Evolutionary conservation across 345 rosid species (phyloP).

Genomic region (Bruguiera gymnorhiza): DNA sequence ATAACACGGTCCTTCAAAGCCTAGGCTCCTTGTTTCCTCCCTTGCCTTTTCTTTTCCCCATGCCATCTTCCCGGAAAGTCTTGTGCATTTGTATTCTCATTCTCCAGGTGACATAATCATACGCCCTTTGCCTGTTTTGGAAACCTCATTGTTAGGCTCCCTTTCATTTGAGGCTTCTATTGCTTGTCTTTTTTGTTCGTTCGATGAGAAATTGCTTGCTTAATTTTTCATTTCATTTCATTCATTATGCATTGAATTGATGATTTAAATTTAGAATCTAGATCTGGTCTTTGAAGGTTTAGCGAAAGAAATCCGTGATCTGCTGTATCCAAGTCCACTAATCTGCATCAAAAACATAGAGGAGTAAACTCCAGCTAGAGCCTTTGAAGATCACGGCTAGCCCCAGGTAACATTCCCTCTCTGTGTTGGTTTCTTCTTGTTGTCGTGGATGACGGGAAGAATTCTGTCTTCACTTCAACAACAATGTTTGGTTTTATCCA

Average conservation of each 20-base stretch:
- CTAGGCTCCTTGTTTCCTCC: not conserved
- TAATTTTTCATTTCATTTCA: not conserved
- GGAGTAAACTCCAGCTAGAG: not conserved
- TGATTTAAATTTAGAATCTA: constrained; percentile 1
- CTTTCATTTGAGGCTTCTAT: not conserved
- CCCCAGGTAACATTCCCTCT: not conserved
- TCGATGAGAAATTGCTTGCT: not conserved
- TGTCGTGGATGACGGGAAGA: not conserved
- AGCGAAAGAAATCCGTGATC: not conserved
- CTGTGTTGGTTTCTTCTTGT: not conserved
- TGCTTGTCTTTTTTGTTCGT: not conserved
- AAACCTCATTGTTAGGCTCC: too few relatives aligned
- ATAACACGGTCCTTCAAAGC: not conserved
- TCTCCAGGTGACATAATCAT: not conserved
- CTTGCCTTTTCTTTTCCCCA: not conserved
- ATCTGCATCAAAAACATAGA: not conserved
- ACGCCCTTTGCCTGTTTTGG: not conserved
- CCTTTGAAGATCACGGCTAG: not conserved
- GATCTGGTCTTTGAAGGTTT: not conserved
- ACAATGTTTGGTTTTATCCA: not conserved
- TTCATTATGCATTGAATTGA: not conserved
- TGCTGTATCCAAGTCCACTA: constrained; percentile 1
- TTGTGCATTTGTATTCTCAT: constrained; percentile 1
- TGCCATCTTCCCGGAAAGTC: not conserved
- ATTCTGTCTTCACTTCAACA: not conserved